Conservation (phyloP, 2,329 filamentous ascomycete genomes). For the Pleoardoris graminearum region DNA sequence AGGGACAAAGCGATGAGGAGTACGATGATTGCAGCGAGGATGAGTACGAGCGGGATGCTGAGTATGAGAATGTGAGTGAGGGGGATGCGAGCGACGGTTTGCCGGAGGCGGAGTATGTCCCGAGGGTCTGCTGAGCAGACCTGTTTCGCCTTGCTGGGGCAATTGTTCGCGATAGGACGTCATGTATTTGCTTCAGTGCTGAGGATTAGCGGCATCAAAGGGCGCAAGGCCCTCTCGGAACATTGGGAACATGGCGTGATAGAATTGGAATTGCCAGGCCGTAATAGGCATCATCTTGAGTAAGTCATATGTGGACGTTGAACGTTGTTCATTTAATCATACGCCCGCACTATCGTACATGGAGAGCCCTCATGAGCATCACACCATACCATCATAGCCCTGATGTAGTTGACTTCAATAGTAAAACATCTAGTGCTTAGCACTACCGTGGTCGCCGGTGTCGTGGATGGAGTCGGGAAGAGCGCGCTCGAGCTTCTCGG, state of each 20-base stretch:
- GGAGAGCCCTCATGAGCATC: neutral
- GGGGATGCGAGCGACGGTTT: neutral
- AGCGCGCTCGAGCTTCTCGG: slow-evolving; percentile 50
- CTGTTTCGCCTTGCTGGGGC: too few species aligned
- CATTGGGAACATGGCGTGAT: too few species aligned
- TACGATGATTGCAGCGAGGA: neutral
- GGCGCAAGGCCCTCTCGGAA: too few species aligned
- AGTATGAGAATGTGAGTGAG: neutral
- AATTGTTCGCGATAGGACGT: too few species aligned
- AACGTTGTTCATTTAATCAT: neutral
- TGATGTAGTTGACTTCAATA: neutral
- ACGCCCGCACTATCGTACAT: neutral
- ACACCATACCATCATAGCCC: neutral
- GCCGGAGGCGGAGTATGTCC: too few species aligned
- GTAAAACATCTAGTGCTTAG: slow-evolving; percentile 11
- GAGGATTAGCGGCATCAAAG: too few species aligned
- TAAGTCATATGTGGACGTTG: too few species aligned
- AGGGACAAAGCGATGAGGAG: neutral
- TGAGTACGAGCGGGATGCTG: neutral
- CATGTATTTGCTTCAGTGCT: too few species aligned
- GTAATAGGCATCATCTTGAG: too few species aligned
- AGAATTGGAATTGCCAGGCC: too few species aligned
- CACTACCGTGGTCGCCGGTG: slow-evolving; percentile 32
- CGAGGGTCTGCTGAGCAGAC: neutral
- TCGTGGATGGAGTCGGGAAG: slow-evolving; percentile 52